Evolutionary conservation across 768 basidiomycete genomes (phyloP).

Genomic region (Clitopilus passeckerianus): DNA sequence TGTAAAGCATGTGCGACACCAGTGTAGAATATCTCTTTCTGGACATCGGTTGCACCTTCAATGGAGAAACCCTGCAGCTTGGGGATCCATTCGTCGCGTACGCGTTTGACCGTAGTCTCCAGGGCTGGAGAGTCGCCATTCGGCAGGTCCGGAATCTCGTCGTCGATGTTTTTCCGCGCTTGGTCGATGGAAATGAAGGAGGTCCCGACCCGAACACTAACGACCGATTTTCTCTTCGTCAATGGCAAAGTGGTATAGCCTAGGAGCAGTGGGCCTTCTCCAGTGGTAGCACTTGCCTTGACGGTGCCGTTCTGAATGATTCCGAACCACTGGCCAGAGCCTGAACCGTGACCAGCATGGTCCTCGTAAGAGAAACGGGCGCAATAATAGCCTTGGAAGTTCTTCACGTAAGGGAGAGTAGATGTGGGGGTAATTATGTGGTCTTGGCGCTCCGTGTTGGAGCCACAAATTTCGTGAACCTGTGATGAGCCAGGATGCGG

Average conservation of each 20-base stretch:
- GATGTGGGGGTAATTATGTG: constrained; percentile 58
- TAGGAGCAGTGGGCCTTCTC: constrained; percentile 40
- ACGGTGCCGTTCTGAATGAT: constrained; percentile 40
- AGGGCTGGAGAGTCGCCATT: constrained; percentile 22
- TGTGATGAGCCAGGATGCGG: constrained; percentile 17
- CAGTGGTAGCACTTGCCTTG: constrained; percentile 18
- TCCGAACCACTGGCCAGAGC: constrained; percentile 31
- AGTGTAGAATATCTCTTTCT: constrained; percentile 53
- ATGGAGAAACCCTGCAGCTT: constrained; percentile 49
- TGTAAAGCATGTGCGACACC: constrained; percentile 60
- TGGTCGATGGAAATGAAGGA: constrained; percentile 74
- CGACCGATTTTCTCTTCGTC: constrained; percentile 9
- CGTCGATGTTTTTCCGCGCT: constrained; percentile 44
- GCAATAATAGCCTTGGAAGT: constrained; percentile 56
- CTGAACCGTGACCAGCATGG: background rate
- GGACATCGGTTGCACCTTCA: constrained; percentile 40
- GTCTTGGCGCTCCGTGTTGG: constrained; percentile 67
- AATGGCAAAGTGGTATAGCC: constrained; percentile 47
- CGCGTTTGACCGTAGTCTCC: constrained; percentile 44
- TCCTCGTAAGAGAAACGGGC: constrained; percentile 45
- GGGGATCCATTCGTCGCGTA: constrained; percentile 52
- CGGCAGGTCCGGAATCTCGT: constrained; percentile 37
- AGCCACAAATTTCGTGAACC: constrained; percentile 51
- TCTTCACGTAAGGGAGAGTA: constrained; percentile 24
- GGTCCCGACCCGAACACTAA: constrained; percentile 61